A percentile compares a stretch with the other conserved stretches of the same genome.
These are phyloP conservation scores for Capronia coronata DNA, from an alignment of 2,329 filamentous ascomycete species.

Conservation along the genomic window DNA sequence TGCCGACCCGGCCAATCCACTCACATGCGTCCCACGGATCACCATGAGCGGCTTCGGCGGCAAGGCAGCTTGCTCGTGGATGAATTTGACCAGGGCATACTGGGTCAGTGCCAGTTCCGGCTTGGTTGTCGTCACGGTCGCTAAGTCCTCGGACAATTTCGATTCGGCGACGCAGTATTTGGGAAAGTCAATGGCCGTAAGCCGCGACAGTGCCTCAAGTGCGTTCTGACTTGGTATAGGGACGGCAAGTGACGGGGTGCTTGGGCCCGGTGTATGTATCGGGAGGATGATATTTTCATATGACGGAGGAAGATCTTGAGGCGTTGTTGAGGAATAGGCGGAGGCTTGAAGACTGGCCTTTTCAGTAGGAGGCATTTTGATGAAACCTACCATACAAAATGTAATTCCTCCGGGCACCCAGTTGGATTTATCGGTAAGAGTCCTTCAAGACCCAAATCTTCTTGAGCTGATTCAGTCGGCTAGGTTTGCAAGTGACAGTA, in stretches of 20 bases:
- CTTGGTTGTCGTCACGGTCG: constrained; percentile 28
- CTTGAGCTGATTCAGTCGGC: no score
- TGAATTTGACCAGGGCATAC: constrained; percentile 27
- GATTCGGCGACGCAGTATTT: constrained; percentile 29
- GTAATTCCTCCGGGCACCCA: no score
- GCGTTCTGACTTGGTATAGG: constrained; percentile 15
- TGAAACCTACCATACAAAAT: no score
- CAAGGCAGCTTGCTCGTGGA: constrained; percentile 30
- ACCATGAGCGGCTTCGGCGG: constrained; percentile 31
- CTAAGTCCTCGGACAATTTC: constrained; percentile 28
- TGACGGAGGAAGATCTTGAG: constrained; percentile 18
- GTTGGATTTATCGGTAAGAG: no score
- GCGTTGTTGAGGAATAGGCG: not conserved
- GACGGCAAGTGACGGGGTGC: constrained; percentile 6
- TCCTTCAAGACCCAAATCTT: no score
- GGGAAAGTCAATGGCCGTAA: constrained; percentile 26
- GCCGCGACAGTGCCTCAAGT: constrained; percentile 20
- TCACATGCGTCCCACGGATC: constrained; percentile 26
- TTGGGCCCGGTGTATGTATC: not conserved
- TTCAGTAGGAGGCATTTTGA: constrained; percentile 11
- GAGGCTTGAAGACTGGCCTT: constrained; percentile 8
- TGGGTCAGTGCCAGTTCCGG: constrained; percentile 26
- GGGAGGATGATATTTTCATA: constrained; percentile 18
- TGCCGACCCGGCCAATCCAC: not conserved
- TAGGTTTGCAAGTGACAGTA: no score